These are phyloP conservation scores for Cerioporus squamosus DNA, from an alignment of 1,284 basidiomycete genomes.

Conservation along the genomic window DNA sequence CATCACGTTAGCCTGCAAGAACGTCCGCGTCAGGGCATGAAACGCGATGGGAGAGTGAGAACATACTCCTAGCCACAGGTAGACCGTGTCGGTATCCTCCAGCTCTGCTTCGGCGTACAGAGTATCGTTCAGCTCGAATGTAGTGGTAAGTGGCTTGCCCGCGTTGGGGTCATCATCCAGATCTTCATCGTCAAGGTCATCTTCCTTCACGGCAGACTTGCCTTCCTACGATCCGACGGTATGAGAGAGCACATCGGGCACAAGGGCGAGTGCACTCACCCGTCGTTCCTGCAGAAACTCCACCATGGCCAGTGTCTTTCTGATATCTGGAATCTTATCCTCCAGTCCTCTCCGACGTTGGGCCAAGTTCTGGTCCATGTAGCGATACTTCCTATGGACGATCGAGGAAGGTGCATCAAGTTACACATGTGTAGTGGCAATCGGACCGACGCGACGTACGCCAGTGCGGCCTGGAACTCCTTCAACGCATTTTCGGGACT, in stretches of 20 bases:
- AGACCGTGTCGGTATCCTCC: constrained; percentile 87
- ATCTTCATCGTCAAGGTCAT: constrained; percentile 56
- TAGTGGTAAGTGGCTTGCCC: constrained; percentile 74
- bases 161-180: constrained; percentile 44
- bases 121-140: constrained; percentile 97
- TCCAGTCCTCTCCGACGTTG: constrained; percentile 83
- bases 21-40: background rate
- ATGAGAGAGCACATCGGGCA: background rate
- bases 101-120: constrained; percentile 91
- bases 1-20: constrained; percentile 94
- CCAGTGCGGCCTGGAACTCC: constrained; percentile 90
- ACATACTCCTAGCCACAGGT: constrained; percentile 94
- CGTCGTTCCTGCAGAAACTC: constrained; percentile 77
- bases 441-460: constrained; percentile 54
- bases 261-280: constrained; percentile 43
- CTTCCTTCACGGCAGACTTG: constrained; percentile 48
- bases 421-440: constrained; percentile 10
- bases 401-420: background rate
- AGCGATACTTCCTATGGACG: constrained; percentile 88
- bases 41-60: background rate
- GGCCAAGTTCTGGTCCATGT: constrained; percentile 92
- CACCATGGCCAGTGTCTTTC: constrained; percentile 92
- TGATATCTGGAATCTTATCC: constrained; percentile 97
- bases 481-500: constrained; percentile 83
- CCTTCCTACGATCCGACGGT: constrained; percentile 52